Base-by-base conservation (phyloP, 495 filamentous ascomycete genomes). In the Cudoniella acicularis region DNA sequence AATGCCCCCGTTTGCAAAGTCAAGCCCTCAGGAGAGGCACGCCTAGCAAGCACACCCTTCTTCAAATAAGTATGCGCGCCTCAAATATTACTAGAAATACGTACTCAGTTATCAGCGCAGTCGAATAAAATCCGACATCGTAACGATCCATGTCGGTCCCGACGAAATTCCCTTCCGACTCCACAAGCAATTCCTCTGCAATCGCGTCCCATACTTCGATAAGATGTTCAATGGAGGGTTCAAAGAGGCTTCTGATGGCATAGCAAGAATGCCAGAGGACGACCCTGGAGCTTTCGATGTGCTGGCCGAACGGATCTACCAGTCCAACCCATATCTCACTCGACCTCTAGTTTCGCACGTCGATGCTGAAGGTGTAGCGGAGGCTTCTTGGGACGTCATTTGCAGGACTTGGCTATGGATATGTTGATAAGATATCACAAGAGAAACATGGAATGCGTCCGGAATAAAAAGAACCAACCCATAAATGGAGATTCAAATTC, bases 181-280 rank as follows among this genome's bases (percentile, higher is more conserved):
- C 1, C 51, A 54, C 30, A 54, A 54, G 27, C 2, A 18, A 1
- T 27, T 21, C 13, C 51, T 54, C 18, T 41, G 51, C 51, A n/a
- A 9, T 4, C n/a, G 8, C 9, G 42, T 41, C n/a, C 51, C 51
- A 1, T 54, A 41, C 6, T 41, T 54, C 23, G 36, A 41, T 11
- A 54, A 54, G 22, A 54, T 54, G n/a, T 54, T 41, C 26, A 41
- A 54, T 41, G 36, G 22, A 2, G 22, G 26, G 10, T 27, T 27
- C 23, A 52, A 27, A n/a, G 49, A 52, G 49, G 30, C 22, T 1
- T 25, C 2, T 6, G 16, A 11, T 1, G 3, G 21, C 9, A 25
- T 27, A 30, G 49, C 26, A 2, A 27, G 16, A 2, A 20, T 52
- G 11, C 23, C 9, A 13, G 23, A 52, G 21, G 23, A 52, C 2